These are phyloP conservation scores for Mortierella sp. DNA, from an alignment of 371 early-diverging fungal species.

Conservation along the genomic window DNA sequence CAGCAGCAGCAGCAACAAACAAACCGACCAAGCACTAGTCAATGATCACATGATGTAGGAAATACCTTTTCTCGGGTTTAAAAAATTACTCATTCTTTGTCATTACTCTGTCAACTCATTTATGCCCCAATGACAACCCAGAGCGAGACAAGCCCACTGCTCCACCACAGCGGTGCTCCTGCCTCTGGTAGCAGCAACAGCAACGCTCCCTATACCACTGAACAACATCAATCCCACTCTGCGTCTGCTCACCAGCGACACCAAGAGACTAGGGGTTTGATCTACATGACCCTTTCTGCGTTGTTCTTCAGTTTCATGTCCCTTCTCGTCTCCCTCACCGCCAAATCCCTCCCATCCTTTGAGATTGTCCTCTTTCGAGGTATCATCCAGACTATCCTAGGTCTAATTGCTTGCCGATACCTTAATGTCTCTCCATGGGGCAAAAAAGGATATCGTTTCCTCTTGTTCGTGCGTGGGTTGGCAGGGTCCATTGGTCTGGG, in stretches of 20 bases:
- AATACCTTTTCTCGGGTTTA: too few relatives aligned
- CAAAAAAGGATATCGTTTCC: conserved; percentile 59
- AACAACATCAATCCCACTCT: neutral
- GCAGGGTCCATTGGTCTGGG: conserved; percentile 77
- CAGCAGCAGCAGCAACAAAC: too few relatives aligned
- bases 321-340: conserved; percentile 75
- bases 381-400: conserved; percentile 69
- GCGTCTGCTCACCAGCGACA: conserved; percentile 10
- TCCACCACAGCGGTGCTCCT: neutral
- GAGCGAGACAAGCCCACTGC: conserved; percentile 26
- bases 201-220: neutral
- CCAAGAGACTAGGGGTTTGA: conserved; percentile 60
- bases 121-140: conserved; percentile 9
- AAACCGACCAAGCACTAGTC: neutral
- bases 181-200: neutral
- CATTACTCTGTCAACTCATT: neutral
- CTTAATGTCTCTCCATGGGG: conserved; percentile 71
- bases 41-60: too few relatives aligned
- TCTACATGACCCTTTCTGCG: conserved; percentile 77
- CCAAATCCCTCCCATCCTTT: conserved; percentile 67
- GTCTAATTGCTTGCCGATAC: conserved; percentile 64
- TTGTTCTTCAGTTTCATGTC: conserved; percentile 80
- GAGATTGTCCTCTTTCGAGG: conserved; percentile 82
- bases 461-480: conserved; percentile 75
- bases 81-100: neutral